Evolutionary conservation across 2,329 filamentous ascomycete species (phyloP).

Genomic region (Rhinocladiella mackenziei): DNA sequence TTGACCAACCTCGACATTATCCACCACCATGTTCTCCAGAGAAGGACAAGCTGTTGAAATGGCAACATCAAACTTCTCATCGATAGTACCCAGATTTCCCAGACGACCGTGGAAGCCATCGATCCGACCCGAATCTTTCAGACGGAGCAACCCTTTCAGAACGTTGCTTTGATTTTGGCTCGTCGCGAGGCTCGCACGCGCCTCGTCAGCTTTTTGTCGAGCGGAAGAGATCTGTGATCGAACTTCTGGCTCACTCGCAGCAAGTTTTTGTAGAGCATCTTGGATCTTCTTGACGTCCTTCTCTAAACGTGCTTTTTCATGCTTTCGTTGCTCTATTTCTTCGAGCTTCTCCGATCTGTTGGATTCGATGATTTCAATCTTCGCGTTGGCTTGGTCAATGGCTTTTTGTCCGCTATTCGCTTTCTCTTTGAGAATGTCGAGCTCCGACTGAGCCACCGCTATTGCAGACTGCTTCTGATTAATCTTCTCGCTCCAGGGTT

Average conservation of each 20-base stretch:
- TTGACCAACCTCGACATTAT: constrained; percentile 91
- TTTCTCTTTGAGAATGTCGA: constrained; percentile 85
- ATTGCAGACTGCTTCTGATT: constrained; percentile 93
- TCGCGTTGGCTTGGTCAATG: constrained; percentile 75
- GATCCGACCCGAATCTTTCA: constrained; percentile 93
- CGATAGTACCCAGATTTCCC: constrained; percentile 89
- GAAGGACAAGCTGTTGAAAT: constrained; percentile 92
- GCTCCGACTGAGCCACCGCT: constrained; percentile 89
- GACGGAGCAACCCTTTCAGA: constrained; percentile 81
- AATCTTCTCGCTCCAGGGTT: constrained; percentile 96
- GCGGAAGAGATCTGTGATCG: constrained; percentile 82
- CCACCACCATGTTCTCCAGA: constrained; percentile 94
- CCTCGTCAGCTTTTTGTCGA: constrained; percentile 93
- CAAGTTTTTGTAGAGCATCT: constrained; percentile 67
- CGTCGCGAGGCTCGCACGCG: constrained; percentile 79
- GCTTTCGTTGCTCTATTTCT: constrained; percentile 72
- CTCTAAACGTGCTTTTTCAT: constrained; percentile 66
- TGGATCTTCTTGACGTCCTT: constrained; percentile 70
- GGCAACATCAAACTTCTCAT: constrained; percentile 92
- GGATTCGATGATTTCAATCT: constrained; percentile 69
- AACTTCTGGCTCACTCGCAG: constrained; percentile 73
- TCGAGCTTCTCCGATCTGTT: constrained; percentile 65
- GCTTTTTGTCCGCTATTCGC: constrained; percentile 82
- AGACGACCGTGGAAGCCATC: constrained; percentile 95
- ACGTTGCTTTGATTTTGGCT: constrained; percentile 93